Percentiles rank a stretch among this genome's conserved stretches.
Conservation (phyloP, 2,329 filamentous ascomycete species). For the Kalmusia sp. region DNA sequence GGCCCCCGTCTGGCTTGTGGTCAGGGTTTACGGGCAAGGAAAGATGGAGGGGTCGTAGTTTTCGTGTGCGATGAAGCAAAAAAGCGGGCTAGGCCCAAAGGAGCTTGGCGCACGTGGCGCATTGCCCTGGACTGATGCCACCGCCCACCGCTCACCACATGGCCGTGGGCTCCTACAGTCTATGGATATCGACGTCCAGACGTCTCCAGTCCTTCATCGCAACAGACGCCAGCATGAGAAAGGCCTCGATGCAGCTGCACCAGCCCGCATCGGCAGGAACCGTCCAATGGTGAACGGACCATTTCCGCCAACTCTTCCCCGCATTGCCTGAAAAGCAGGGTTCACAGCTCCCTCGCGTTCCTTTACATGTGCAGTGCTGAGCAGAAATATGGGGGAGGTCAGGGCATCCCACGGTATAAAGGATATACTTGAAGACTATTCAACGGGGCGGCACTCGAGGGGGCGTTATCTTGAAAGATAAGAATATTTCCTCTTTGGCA, state of each 20-base stretch:
- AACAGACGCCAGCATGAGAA: neutral
- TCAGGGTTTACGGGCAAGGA: slow-evolving; percentile 11
- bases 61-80: slow-evolving; percentile 9
- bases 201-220: neutral
- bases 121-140: neutral
- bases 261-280: slow-evolving; percentile 7
- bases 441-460: no score
- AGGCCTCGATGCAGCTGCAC: neutral
- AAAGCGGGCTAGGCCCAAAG: neutral
- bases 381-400: no score
- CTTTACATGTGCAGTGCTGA: no score
- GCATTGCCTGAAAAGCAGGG: slow-evolving; percentile 7
- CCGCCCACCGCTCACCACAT: neutral
- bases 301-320: slow-evolving; percentile 7
- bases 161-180: neutral
- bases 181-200: neutral
- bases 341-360: neutral
- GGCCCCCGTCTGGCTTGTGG: slow-evolving; percentile 13
- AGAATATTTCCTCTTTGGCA: no score
- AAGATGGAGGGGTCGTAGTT: slow-evolving; percentile 13
- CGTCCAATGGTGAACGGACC: slow-evolving; percentile 7
- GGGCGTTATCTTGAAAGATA: no score
- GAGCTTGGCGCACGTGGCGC: slow-evolving; percentile 5
- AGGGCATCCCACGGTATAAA: no score
- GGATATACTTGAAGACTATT: no score